Conservation (phyloP, 768 basidiomycete species). For the Auriscalpium microsporum region DNA sequence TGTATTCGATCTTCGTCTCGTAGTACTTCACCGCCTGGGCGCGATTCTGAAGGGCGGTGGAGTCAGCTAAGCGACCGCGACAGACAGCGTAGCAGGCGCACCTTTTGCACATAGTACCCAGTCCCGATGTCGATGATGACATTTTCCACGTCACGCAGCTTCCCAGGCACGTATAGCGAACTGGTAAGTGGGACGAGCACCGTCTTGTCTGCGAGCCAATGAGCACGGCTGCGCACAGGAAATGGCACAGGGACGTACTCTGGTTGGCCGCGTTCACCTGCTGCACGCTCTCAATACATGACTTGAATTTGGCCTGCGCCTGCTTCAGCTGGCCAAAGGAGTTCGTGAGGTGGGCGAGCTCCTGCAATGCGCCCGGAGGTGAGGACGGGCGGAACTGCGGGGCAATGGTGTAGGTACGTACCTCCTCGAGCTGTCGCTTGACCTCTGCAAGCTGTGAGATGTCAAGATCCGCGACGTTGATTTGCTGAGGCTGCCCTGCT, state of each 20-base stretch:
- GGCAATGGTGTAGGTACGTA: constrained; percentile 23
- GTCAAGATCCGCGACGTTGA: constrained; percentile 78
- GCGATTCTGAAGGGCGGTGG: constrained; percentile 52
- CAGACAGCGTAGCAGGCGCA: constrained; percentile 22
- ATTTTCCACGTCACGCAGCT: constrained; percentile 69
- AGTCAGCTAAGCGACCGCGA: neutral
- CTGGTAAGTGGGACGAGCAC: constrained; percentile 90
- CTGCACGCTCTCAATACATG: constrained; percentile 72
- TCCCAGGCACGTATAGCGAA: constrained; percentile 93
- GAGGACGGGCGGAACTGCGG: neutral
- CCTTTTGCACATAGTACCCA: constrained; percentile 95
- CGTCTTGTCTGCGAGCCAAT: constrained; percentile 54
- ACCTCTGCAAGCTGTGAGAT: constrained; percentile 83
- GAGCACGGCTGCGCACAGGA: neutral
- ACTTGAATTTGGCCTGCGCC: constrained; percentile 86
- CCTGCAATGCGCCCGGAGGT: constrained; percentile 38
- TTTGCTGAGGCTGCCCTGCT: constrained; percentile 48
- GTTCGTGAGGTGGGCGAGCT: constrained; percentile 83
- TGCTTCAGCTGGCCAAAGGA: constrained; percentile 90
- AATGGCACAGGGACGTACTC: constrained; percentile 26
- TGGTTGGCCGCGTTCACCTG: constrained; percentile 68
- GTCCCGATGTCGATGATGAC: constrained; percentile 96
- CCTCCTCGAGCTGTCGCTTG: constrained; percentile 88
- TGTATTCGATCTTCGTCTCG: constrained; percentile 68
- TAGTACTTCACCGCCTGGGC: constrained; percentile 78